Percentiles rank a stretch among this genome's conserved stretches.
Evolutionary conservation across 176 grass and related monocot genomes (phyloP).

Genomic region (Oryza glaberrima): DNA sequence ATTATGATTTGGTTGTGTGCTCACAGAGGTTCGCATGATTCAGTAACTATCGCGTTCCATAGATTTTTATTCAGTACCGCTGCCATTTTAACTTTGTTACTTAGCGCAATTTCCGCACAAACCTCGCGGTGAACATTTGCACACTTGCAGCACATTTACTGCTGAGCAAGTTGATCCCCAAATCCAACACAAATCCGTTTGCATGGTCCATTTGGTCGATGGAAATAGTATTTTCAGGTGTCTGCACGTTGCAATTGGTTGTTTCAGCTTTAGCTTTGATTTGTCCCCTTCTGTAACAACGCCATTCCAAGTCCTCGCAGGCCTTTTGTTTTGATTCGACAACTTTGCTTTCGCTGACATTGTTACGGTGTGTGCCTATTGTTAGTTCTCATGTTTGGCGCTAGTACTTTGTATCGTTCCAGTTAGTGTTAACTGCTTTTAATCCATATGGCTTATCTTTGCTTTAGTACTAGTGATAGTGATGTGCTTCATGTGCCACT

Average conservation of each 20-base stretch:
- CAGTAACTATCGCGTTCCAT: not conserved
- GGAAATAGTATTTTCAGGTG: not conserved
- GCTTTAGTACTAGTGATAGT: constrained; percentile 9
- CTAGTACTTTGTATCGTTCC: constrained; percentile 9
- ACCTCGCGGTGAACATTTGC: not conserved
- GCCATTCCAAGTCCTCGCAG: not conserved
- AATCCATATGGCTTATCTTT: not conserved
- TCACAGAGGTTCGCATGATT: constrained; percentile 18
- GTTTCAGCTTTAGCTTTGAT: constrained; percentile 8
- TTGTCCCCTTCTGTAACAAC: not conserved
- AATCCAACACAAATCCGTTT: not conserved
- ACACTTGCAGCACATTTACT: not conserved
- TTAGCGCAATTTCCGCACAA: not conserved
- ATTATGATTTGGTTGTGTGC: not conserved
- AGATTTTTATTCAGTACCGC: not conserved
- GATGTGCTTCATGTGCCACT: constrained; percentile 10
- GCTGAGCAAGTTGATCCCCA: not conserved
- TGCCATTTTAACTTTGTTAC: not conserved
- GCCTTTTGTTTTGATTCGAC: constrained; percentile 14
- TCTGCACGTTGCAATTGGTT: not conserved
- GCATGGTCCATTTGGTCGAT: not conserved
- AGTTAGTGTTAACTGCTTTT: constrained; percentile 1
- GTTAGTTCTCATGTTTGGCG: constrained; percentile 13
- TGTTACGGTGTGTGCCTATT: constrained; percentile 27
- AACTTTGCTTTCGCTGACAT: not conserved